Percentiles rank a stretch among this genome's conserved stretches.
Evolutionary conservation across 2,329 filamentous ascomycete genomes (phyloP).

Genomic region (Ampelomyces quisqualis): DNA sequence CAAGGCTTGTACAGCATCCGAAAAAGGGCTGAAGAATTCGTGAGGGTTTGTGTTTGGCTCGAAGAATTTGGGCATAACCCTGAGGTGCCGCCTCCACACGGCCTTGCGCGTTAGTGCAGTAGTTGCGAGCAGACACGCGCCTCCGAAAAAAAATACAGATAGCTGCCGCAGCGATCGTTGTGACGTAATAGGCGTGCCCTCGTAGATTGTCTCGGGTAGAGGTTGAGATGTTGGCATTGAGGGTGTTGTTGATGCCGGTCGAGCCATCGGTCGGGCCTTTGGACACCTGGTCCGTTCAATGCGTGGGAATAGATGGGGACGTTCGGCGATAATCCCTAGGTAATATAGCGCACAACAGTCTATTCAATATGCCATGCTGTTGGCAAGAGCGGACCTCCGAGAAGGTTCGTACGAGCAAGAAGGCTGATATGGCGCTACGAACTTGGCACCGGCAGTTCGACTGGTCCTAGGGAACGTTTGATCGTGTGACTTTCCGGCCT

Average conservation of each 20-base stretch:
- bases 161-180: conserved; percentile 62
- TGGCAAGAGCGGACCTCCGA: conserved; percentile 21
- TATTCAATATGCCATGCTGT: conserved; percentile 25
- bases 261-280: conserved; percentile 24
- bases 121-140: conserved; percentile 72
- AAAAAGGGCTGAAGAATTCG: conserved; percentile 59
- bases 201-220: conserved; percentile 22
- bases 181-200: conserved; percentile 44
- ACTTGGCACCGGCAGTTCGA: not conserved
- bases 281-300: conserved; percentile 24
- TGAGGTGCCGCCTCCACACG: conserved; percentile 62
- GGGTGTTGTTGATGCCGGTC: conserved; percentile 22
- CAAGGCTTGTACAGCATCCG: conserved; percentile 80
- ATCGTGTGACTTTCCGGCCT: not conserved
- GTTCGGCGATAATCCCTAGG: conserved; percentile 14
- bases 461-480: not conserved
- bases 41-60: conserved; percentile 55
- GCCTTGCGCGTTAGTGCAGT: conserved; percentile 64
- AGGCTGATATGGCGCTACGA: not conserved
- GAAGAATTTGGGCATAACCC: conserved; percentile 71
- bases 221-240: conserved; percentile 19
- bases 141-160: conserved; percentile 71
- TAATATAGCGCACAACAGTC: conserved; percentile 14
- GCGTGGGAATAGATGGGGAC: conserved; percentile 15
- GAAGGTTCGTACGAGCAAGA: not conserved